A percentile compares a stretch with the other conserved stretches of the same genome.
phyloP scores from a whole-genome alignment of 2,329 filamentous ascomycete species.

The Lasiodiplodia citricola region DNA sequence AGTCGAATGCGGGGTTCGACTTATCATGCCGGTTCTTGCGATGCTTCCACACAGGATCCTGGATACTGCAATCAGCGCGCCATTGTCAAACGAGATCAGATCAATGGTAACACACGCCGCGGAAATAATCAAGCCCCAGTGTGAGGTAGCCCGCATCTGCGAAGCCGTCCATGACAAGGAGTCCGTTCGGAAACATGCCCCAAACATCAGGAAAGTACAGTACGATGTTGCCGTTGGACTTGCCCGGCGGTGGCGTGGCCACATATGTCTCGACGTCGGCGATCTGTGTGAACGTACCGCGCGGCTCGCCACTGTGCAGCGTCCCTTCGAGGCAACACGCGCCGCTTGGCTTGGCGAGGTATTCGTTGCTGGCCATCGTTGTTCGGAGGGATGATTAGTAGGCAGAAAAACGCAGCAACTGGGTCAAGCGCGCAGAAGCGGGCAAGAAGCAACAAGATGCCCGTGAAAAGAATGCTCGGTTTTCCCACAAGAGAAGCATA shows the following conservation, averaged over 20 bases:
- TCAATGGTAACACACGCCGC: constrained; percentile 40
- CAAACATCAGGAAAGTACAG: constrained; percentile 55
- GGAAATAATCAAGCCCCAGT: constrained; percentile 54
- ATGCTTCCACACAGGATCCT: constrained; percentile 55
- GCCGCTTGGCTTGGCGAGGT: constrained; percentile 41
- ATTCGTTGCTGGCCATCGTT: constrained; percentile 21
- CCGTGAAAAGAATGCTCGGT: no score
- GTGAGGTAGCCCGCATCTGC: constrained; percentile 52
- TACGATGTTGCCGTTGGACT: constrained; percentile 49
- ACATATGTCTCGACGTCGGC: constrained; percentile 49
- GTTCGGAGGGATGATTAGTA: background rate
- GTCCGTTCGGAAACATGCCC: constrained; percentile 51
- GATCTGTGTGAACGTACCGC: constrained; percentile 43
- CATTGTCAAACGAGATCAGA: background rate
- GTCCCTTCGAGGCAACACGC: constrained; percentile 49
- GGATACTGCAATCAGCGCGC: background rate
- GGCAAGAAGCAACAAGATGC: no score
- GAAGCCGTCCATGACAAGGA: constrained; percentile 55
- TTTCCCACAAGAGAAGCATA: no score
- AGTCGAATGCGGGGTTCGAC: constrained; percentile 48
- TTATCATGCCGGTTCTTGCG: constrained; percentile 34
- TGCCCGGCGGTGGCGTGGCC: constrained; percentile 34
- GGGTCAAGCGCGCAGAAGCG: no score
- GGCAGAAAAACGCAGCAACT: background rate
- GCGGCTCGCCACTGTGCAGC: constrained; percentile 47